phyloP scores from a whole-genome alignment of 345 rosid genomes.

The Kernera saxatilis region DNA sequence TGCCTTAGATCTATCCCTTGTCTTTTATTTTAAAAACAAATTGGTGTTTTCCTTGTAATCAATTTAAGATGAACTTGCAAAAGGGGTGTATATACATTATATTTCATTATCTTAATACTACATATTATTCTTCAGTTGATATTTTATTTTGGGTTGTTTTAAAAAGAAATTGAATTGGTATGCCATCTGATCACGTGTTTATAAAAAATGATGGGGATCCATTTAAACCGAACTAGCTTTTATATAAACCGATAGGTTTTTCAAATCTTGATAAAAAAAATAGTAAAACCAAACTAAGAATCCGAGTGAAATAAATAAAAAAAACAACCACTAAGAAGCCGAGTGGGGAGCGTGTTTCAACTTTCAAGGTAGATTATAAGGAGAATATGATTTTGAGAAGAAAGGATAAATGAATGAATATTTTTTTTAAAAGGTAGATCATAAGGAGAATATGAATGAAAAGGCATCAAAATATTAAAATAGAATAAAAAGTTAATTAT shows the following conservation, averaged over 20 bases:
- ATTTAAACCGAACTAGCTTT: background rate
- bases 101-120: background rate
- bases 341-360: background rate
- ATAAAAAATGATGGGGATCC: background rate
- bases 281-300: background rate
- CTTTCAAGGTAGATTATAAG: too few relatives aligned
- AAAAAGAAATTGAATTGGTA: background rate
- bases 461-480: background rate
- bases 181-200: background rate
- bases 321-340: too few relatives aligned
- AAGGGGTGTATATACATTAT: background rate
- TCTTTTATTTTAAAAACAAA: background rate
- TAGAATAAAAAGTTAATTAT: too few relatives aligned
- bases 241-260: background rate
- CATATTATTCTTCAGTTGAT: background rate
- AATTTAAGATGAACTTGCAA: background rate
- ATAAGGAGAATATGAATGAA: background rate
- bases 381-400: background rate
- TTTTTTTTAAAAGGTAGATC: background rate
- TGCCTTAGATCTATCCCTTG: slow-evolving; percentile 11
- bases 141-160: background rate
- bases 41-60: background rate
- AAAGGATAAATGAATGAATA: background rate
- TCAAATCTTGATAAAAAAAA: background rate
- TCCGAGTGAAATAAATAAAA: background rate